Percentiles rank a stretch among this genome's conserved stretches.
These are phyloP conservation scores for Phtheirospermum japonicum DNA, from an alignment of 257 asterid genomes.

Conservation along the genomic window DNA sequence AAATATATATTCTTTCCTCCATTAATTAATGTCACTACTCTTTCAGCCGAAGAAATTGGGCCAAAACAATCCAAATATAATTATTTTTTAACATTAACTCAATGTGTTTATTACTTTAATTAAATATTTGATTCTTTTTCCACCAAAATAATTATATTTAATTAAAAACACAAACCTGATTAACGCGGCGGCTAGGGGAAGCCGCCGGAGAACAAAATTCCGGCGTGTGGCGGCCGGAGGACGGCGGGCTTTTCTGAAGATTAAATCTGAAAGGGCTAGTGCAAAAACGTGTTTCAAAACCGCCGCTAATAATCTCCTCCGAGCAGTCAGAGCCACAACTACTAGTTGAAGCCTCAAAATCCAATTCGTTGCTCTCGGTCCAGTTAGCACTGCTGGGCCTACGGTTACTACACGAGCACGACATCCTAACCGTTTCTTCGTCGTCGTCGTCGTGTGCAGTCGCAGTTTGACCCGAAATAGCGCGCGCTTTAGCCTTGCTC, in stretches of 20 bases:
- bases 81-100: too few species aligned
- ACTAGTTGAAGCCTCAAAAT: slow-evolving; percentile 43
- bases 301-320: slow-evolving; percentile 29
- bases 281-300: slow-evolving; percentile 36
- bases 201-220: slow-evolving; percentile 63
- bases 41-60: too few species aligned
- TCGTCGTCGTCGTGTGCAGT: not conserved
- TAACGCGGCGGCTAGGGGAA: slow-evolving; percentile 55
- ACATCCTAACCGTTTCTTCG: slow-evolving; percentile 9
- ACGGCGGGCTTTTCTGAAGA: slow-evolving; percentile 44
- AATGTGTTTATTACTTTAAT: too few species aligned
- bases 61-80: too few species aligned
- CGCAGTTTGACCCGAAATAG: not conserved
- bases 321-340: slow-evolving; percentile 31
- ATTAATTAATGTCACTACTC: too few species aligned
- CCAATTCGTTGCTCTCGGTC: slow-evolving; percentile 41
- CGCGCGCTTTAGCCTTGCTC: slow-evolving; percentile 44
- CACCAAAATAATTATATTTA: too few species aligned
- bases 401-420: too few species aligned
- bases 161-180: too few species aligned
- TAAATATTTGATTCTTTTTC: too few species aligned
- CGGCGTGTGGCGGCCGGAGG: slow-evolving; percentile 56
- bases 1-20: too few species aligned
- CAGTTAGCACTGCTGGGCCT: slow-evolving; percentile 37
- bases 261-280: slow-evolving; percentile 52